Evolutionary conservation across 768 basidiomycete genomes (phyloP).

Genomic region (Erythrobasidium yunnanense): DNA sequence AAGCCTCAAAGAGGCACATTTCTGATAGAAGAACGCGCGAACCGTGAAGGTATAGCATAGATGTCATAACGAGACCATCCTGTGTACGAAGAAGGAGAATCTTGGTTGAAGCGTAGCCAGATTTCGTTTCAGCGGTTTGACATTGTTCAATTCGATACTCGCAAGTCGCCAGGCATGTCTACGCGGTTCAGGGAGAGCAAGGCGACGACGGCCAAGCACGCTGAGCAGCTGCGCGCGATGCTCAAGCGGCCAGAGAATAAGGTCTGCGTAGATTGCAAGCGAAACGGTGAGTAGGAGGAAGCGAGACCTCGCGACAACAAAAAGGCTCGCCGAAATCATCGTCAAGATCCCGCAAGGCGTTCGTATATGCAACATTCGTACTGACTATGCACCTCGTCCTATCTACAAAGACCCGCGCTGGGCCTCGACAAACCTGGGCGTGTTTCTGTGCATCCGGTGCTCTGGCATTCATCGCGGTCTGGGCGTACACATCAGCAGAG

Average conservation of each 20-base stretch:
- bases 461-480: conserved; percentile 94
- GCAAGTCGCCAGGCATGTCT: too few species aligned
- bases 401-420: conserved; percentile 72
- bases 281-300: conserved; percentile 59
- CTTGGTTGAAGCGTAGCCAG: too few species aligned
- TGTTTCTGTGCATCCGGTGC: conserved; percentile 91
- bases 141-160: too few species aligned
- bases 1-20: too few species aligned
- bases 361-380: neutral
- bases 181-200: conserved; percentile 19
- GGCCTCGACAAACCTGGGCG: conserved; percentile 97
- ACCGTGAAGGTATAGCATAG: too few species aligned
- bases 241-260: conserved; percentile 86
- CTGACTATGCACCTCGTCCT: neutral
- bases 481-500: conserved; percentile 67
- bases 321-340: neutral
- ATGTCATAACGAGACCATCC: too few species aligned
- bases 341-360: neutral
- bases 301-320: too few species aligned
- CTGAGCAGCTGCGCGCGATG: conserved; percentile 58
- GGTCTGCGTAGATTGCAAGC: conserved; percentile 89
- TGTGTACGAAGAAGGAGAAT: too few species aligned
- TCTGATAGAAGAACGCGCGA: too few species aligned
- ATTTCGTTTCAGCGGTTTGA: too few species aligned
- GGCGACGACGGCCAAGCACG: conserved; percentile 25